A percentile compares a stretch with the other conserved stretches of the same genome.
phyloP scores from a whole-genome alignment of 192 early-diverging fungal genomes.

The Coemansia reversa region DNA sequence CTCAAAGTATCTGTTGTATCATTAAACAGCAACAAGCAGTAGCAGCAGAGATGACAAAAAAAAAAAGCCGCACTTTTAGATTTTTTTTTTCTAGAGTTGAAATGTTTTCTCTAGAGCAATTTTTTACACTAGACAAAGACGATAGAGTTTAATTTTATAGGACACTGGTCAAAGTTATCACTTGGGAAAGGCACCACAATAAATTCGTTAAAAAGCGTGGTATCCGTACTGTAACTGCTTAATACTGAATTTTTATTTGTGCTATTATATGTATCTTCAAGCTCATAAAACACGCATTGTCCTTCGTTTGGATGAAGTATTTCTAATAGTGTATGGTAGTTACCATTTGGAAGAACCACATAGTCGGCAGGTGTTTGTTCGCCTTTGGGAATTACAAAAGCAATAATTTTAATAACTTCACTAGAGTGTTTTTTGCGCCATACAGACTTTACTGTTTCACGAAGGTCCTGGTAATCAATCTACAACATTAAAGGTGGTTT shows the following conservation, averaged over 20 bases:
- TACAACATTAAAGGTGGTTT: background rate
- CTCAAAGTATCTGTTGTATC: no score
- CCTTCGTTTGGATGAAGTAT: conserved; percentile 1
- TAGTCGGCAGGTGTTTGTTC: conserved; percentile 16
- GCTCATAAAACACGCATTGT: conserved; percentile 33
- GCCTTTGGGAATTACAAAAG: conserved; percentile 25
- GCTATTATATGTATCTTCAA: conserved; percentile 11
- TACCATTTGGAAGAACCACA: conserved; percentile 6
- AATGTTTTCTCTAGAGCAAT: background rate
- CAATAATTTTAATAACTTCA: conserved; percentile 22
- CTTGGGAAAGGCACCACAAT: conserved; percentile 7
- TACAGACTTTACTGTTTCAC: conserved; percentile 28
- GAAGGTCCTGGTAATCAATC: conserved; percentile 39
- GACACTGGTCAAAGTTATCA: conserved; percentile 8
- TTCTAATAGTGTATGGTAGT: conserved; percentile 21
- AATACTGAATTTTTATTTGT: background rate
- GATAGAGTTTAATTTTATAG: conserved; percentile 24
- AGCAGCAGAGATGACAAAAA: background rate
- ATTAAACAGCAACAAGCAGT: no score
- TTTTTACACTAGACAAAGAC: conserved; percentile 24
- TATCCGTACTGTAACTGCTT: background rate
- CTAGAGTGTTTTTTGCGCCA: conserved; percentile 29
- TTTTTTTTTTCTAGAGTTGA: background rate
- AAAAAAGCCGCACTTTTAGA: background rate
- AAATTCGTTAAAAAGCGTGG: conserved; percentile 35